phyloP scores from a whole-genome alignment of 2,329 filamentous ascomycete species.

The Colletotrichum sp. region DNA sequence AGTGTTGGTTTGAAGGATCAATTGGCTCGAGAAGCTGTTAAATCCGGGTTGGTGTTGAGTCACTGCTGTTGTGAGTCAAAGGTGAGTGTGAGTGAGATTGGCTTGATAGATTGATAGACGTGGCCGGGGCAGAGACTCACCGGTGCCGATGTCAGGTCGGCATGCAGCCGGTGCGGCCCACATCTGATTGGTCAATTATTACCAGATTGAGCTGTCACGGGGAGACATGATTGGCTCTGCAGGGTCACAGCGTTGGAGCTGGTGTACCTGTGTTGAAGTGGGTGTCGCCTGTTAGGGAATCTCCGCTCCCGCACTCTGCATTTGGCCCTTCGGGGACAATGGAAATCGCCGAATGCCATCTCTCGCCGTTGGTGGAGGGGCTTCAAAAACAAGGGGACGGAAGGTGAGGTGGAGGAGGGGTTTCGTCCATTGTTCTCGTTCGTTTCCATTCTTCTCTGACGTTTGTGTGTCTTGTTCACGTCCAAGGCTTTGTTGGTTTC shows the following conservation, averaged over 20 bases:
- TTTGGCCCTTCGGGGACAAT: background rate
- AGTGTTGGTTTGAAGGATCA: background rate
- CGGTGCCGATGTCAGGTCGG: background rate
- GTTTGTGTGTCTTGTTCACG: background rate
- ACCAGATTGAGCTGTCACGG: slow-evolving; percentile 4
- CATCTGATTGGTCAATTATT: slow-evolving; percentile 18
- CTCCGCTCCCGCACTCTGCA: slow-evolving; percentile 6
- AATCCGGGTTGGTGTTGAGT: background rate
- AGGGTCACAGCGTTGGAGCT: background rate
- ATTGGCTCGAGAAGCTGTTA: background rate
- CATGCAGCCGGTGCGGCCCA: background rate
- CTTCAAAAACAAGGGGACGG: background rate
- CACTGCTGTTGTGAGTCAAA: slow-evolving; percentile 15
- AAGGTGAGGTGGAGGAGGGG: background rate
- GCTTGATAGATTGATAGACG: background rate
- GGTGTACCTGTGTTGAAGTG: background rate
- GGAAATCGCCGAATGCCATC: background rate
- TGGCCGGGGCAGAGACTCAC: background rate
- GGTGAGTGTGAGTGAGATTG: background rate
- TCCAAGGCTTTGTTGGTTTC: background rate
- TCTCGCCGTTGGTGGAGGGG: background rate
- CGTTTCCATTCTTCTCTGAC: background rate
- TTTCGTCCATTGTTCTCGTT: background rate
- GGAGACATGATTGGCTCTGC: background rate
- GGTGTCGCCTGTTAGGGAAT: slow-evolving; percentile 15